Base-by-base conservation (phyloP, 1,139 yeast species). In the Yamadazyma atmosphaerica region DNA sequence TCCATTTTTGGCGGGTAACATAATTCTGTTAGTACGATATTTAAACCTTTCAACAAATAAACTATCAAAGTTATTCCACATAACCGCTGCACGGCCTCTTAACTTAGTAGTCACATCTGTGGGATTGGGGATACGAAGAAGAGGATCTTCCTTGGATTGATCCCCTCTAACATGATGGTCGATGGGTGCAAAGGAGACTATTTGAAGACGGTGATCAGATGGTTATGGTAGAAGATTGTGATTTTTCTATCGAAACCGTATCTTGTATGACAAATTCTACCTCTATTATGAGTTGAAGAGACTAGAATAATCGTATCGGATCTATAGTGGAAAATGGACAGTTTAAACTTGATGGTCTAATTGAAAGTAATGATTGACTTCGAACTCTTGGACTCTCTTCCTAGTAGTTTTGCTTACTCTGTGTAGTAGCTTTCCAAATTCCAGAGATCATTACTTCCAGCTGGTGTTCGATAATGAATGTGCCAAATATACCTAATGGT, bases 41-140 rank as follows among this genome's bases (percentile, higher is more conserved):
- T 24, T n/a, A 24, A 24, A 10, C 27, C 27, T 24, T 24, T 24
- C 27, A 24, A 24, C 27, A 24, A n/a, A 24, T 24, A n/a, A 24
- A 24, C 27, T 24, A 24, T 24, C 27, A 24, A 24, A 24, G 27
- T 24, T n/a, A 24, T 24, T 24, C 27, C 27, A 24, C 27, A 12
- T 24, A 24, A 24, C 27, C 27, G 27, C 27, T 24, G 27, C 13
- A 24, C 27, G 27, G 27, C 27, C 27, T n/a, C 27, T 24, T 24
- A 24, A 24, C 27, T 9, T 24, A 24, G 27, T 24, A 24, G 13
- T 24, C 27, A 24, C 12, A n/a, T 24, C 13, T 24, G 7, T 24
- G 27, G 27, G 27, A 24, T 24, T 24, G 13, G 11, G 27, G 27
- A 24, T 24, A 24, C n/a, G 27, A 24, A 24, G 27, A 24, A 24